Percentiles rank a stretch among this genome's conserved stretches.
Conservation (phyloP, 805 yeast genomes). For the Yamadazyma philogaea region DNA sequence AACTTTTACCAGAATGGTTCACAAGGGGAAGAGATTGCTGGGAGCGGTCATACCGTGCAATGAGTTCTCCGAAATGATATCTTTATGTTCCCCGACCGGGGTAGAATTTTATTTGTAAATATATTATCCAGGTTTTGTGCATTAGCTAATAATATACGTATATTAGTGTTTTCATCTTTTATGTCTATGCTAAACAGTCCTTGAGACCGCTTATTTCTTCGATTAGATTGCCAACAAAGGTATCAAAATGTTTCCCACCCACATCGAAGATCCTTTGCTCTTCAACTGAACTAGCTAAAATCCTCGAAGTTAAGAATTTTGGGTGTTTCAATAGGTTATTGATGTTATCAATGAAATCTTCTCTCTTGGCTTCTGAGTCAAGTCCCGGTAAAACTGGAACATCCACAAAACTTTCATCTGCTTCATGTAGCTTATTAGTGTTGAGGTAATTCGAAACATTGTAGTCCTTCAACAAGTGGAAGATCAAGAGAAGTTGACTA, state of each 20-base stretch:
- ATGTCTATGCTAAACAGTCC: conserved; percentile 17
- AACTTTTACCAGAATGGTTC: conserved; percentile 75
- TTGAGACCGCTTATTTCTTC: conserved; percentile 36
- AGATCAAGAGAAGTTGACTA: conserved; percentile 61
- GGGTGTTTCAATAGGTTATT: conserved; percentile 83
- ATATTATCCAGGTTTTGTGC: background rate
- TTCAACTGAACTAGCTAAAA: conserved; percentile 59
- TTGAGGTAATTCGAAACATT: conserved; percentile 49
- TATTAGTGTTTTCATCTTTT: background rate
- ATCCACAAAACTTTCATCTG: conserved; percentile 19
- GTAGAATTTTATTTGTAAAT: background rate
- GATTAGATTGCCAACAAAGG: conserved; percentile 30
- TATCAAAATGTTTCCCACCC: conserved; percentile 30
- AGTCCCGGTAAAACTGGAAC: conserved; percentile 53
- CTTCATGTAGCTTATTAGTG: conserved; percentile 11
- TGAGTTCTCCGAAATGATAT: background rate
- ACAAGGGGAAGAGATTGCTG: conserved; percentile 58
- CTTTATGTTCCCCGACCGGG: background rate
- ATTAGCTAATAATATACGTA: background rate
- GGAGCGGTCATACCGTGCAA: conserved; percentile 45
- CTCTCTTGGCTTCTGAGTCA: conserved; percentile 56
- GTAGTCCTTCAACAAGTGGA: conserved; percentile 52
- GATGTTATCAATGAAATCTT: conserved; percentile 57
- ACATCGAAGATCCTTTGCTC: conserved; percentile 58
- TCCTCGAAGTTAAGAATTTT: conserved; percentile 69